Evolutionary conservation across 352 stramenopile species (phyloP).

Genomic region (Phytophthora rubi): DNA sequence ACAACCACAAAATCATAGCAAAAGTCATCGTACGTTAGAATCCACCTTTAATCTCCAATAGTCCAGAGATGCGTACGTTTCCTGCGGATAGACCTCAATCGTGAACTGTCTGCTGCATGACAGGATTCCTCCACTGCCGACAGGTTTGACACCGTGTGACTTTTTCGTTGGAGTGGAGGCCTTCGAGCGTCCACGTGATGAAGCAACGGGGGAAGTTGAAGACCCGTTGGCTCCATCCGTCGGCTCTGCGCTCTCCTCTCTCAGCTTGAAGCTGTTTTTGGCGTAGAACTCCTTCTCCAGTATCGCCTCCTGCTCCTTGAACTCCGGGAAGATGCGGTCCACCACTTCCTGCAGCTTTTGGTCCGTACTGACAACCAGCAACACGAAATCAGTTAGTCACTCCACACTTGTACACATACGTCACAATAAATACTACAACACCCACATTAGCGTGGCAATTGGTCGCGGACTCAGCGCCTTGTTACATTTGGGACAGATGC

Average conservation of each 20-base stretch:
- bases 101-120: slow-evolving; percentile 32
- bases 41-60: not conserved
- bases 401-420: not conserved
- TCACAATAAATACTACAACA: not conserved
- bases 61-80: slow-evolving; percentile 34
- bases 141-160: slow-evolving; percentile 2
- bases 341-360: slow-evolving; percentile 78
- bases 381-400: not conserved
- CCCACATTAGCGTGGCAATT: slow-evolving; percentile 72
- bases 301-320: slow-evolving; percentile 53
- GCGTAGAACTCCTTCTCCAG: slow-evolving; percentile 69
- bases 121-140: slow-evolving; percentile 3
- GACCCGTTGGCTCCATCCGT: slow-evolving; percentile 11
- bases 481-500: slow-evolving; percentile 67
- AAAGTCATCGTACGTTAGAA: not conserved
- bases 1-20: not conserved
- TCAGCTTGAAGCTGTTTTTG: slow-evolving; percentile 63
- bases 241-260: slow-evolving; percentile 29
- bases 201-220: slow-evolving; percentile 11
- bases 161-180: slow-evolving; percentile 15
- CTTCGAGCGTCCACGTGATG: slow-evolving; percentile 17
- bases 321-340: slow-evolving; percentile 77
- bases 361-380: slow-evolving; percentile 52
- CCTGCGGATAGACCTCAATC: slow-evolving; percentile 53
- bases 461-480: slow-evolving; percentile 59